Evolutionary conservation across 306 rosid species (phyloP), one percentile per base, ranked within the genome.

Genomic region (Quercus berberidifolia): DNA sequence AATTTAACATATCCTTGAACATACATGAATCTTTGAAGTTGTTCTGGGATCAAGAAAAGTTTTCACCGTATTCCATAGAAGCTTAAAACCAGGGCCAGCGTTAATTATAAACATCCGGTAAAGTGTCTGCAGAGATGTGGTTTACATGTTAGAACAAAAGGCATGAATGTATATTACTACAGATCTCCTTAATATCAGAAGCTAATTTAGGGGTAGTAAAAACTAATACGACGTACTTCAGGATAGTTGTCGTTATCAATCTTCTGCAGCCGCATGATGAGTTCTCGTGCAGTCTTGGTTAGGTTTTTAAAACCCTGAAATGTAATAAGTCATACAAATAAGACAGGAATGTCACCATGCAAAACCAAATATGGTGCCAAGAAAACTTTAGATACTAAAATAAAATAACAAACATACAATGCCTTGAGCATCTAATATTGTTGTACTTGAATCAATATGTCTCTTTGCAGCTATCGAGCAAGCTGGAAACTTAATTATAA

Each of bases 171-270:
- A 73, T 49, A 63, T 21, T 26, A 76, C 64, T 75, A 70, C 80
- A 78, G 73, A 71, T 65, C 64, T 75, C 80, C 18, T 59, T 59
- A 62, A 81, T 69, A 65, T 51, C 78, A 75, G 75, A 81, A 82
- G 59, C 83, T 70, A 75, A 26, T 6, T 21, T 71, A 17, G 30
- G 4, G 20, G 4, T 43, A 76, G 18, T 71, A 23, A 55, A 55
- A 46, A 79, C n/a, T 38, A 35, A 83, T 70, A 64, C 67, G 11
- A 31, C 81, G 15, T 86, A 92, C 98, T 93, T 94, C 98, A 1
- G 98, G 98, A 76, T 94, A 94, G 89, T 94, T 88, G 80, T 94
- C 98, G 74, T 91, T 92, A 52, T 91, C 98, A 83, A 91, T 87
- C 89, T 94, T 94, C 87, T 89, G 94, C 87, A 94, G 84, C 82